phyloP scores from a whole-genome alignment of 495 filamentous ascomycete species.

The Xylaria flabelliformis region DNA sequence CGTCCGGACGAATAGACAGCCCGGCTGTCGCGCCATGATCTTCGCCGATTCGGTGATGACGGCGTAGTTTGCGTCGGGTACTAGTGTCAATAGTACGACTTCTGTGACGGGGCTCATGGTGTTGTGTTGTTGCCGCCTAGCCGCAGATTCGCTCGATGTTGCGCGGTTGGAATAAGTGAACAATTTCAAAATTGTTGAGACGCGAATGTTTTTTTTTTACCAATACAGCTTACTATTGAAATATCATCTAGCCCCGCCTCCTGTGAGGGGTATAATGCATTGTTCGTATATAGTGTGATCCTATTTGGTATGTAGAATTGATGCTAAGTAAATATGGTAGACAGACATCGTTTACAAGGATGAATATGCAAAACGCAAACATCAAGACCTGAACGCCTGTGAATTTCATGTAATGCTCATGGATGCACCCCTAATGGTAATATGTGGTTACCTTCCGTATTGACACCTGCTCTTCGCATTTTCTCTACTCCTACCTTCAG shows the following conservation, averaged over 20 bases:
- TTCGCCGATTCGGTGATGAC: slow-evolving; percentile 18
- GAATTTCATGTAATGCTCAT: slow-evolving; percentile 3
- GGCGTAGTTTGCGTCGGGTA: slow-evolving; percentile 11
- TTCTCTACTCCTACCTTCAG: slow-evolving; percentile 29
- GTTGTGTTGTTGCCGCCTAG: neutral
- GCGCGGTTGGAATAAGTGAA: neutral
- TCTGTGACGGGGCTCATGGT: slow-evolving; percentile 37
- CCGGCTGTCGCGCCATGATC: slow-evolving; percentile 27
- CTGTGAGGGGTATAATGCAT: neutral
- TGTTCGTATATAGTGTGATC: neutral
- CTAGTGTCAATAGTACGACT: slow-evolving; percentile 26
- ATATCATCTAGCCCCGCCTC: slow-evolving; percentile 1
- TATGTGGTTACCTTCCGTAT: slow-evolving; percentile 6
- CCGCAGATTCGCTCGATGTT: neutral
- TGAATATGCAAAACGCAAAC: neutral
- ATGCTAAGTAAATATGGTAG: neutral
- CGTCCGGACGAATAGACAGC: slow-evolving; percentile 21
- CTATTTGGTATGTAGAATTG: neutral
- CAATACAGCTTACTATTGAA: neutral
- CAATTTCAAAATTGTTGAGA: neutral
- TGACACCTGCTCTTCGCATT: slow-evolving; percentile 28
- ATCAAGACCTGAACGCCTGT: slow-evolving; percentile 21
- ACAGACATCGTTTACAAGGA: slow-evolving; percentile 1
- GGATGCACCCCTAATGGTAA: neutral
- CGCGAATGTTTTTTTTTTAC: neutral